A percentile compares a stretch with the other conserved stretches of the same genome.
Evolutionary conservation across 1,284 basidiomycete species (phyloP).

Genomic region (Xanthoconium separans): DNA sequence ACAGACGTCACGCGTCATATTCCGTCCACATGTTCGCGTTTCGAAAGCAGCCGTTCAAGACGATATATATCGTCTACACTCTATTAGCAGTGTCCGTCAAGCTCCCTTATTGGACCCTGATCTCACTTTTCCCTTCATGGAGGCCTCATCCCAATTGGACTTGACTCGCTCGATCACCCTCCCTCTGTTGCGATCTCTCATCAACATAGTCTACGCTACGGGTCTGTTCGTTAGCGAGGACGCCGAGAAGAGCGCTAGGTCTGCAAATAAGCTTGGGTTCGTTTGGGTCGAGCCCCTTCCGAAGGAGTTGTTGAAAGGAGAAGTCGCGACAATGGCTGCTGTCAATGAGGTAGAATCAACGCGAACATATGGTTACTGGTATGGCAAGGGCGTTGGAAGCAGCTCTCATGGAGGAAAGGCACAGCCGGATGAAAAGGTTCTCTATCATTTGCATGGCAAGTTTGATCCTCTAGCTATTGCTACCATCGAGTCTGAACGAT

Average conservation of each 20-base stretch:
- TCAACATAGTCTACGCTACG: neutral
- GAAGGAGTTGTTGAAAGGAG: neutral
- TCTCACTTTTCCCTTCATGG: neutral
- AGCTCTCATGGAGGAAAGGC: constrained; percentile 4
- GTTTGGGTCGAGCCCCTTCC: constrained; percentile 2
- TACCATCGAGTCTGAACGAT: neutral
- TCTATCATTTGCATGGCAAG: constrained; percentile 8
- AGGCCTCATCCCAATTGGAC: neutral
- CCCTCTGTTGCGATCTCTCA: neutral
- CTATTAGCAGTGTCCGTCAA: neutral
- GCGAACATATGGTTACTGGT: constrained; percentile 1
- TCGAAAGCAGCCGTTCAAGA: constrained; percentile 5
- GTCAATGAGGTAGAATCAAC: neutral
- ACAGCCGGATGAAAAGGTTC: constrained; percentile 3
- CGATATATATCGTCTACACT: constrained; percentile 3
- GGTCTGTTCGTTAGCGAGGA: constrained; percentile 2
- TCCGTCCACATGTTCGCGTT: neutral
- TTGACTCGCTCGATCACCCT: constrained; percentile 1
- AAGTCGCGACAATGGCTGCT: neutral
- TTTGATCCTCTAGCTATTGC: no score
- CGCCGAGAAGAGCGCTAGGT: constrained; percentile 3
- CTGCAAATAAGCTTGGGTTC: neutral
- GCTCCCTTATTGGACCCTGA: constrained; percentile 5
- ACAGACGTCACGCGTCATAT: no score
- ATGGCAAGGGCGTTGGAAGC: neutral